Base-by-base conservation (phyloP, 495 filamentous ascomycete species). In the Aspergillus bridgeri region DNA sequence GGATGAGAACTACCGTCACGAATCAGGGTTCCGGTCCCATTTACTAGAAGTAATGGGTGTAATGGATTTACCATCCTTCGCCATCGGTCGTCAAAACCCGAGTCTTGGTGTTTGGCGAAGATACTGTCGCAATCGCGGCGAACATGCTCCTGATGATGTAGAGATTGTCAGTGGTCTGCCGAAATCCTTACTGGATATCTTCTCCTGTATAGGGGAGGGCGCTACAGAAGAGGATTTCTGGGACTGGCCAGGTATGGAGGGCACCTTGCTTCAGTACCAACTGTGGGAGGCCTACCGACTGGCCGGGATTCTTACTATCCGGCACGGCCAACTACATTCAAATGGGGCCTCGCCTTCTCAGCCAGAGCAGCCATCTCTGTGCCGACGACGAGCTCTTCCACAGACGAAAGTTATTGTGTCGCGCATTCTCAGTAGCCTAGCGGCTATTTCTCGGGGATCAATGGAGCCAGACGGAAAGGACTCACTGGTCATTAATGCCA, bases 21-120 rank as follows among this genome's bases (percentile, higher is more conserved):
- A 50, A 6, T 42, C 52, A 9, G 42, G 29, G 18, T 71, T 75
- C 22, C 66, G 69, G 3, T 57, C 51, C 1, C 71, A 75, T 45
- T 51, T 72, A 0, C 54, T 72, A 3, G 72, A 75, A 45, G 72
- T 74, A 7, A 74, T 75, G 72, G 71, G 72, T 0, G 61, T 74
- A 0, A 70, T 75, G 68, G 72, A 75, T 42, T 51, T 75, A 1
- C 65, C 67, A 0, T 66, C 63, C 2, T 68, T 74, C 42, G 51
- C 66, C 0, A 27, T 75, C 13, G 72, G 71, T 15, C 68, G 71
- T 6, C 68, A 65, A 23, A 65, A 47, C 27, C 60, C 69, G 3
- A 42, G 42, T 7, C 61, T 75, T 17, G 68, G 68, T 3, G 65
- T 75, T 48, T 74, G 71, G 72, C 56, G 66, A 15, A 59, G 61